Base-by-base conservation (phyloP, 768 basidiomycete species). In the Piloderma croceum region DNA sequence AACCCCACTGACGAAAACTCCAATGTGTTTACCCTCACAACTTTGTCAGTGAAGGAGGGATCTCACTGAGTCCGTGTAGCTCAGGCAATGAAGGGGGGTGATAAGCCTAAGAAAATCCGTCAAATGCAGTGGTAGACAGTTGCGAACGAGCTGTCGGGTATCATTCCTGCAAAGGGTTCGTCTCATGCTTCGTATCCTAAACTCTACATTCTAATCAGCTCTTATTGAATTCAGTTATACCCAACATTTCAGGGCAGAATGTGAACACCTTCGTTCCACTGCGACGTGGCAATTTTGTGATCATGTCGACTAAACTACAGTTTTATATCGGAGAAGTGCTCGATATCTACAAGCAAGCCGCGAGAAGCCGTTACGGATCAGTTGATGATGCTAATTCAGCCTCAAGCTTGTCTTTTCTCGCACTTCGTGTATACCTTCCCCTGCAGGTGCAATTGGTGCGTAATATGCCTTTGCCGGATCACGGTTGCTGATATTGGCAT, bases 261-360 rank as follows among this genome's bases (percentile, higher is more conserved):
- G 46, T 50, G n/a, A 47, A 41, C 11, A 20, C 4, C 2, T 24
- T 50, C 9, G 34, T 43, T 31, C 49, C 49, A 7, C 37, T 50
- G 1, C 13, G 24, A 3, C 18, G 34, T 2, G 46, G 49, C 2
- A 25, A 32, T 17, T 39, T 42, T 29, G 41, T 43, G 1, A 25
- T 47, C 27, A 47, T 50, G 43, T 40, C 37, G 27, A 50, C 38
- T 25, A 37, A 33, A 1, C 33, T 23, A 12, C 36, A 41, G 13
- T 43, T 44, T n/a, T 50, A 50, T 13, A 39, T 50, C 12, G 46
- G 49, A 5, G 40, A 50, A 39, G 21, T 50, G 4, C 29, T 50
- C 1, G 49, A 50, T 31, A 18, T 50, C 2, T 39, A 39, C 41
- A 49, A 46, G 35, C 42, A 43, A 20, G 48, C 44, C 10, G 29